Percentiles rank a stretch among this genome's conserved stretches.
Evolutionary conservation across 345 rosid genomes (phyloP).

Genomic region (Populus nigra): DNA sequence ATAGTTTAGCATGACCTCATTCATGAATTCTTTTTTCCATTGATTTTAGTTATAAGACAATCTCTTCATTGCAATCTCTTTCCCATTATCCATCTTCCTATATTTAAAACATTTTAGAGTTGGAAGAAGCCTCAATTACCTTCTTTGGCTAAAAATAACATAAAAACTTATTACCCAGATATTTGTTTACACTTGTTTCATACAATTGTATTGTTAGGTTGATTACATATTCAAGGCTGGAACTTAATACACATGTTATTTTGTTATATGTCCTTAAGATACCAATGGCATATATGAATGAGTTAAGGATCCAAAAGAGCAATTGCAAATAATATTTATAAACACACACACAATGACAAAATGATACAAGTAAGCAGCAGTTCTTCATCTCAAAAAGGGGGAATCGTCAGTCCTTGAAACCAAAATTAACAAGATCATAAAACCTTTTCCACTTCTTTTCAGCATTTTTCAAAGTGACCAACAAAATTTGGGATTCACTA

Average conservation of each 20-base stretch:
- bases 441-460: background rate
- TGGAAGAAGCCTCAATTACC: constrained; percentile 1
- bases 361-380: background rate
- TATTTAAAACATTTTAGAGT: constrained; percentile 23
- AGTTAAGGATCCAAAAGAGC: background rate
- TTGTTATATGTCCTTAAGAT: background rate
- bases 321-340: background rate
- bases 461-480: background rate
- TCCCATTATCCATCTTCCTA: constrained; percentile 79
- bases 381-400: background rate
- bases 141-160: constrained; percentile 2
- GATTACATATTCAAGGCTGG: background rate
- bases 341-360: no score
- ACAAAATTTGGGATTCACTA: background rate
- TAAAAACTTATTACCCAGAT: no score
- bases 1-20: constrained; percentile 64
- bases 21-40: constrained; percentile 74
- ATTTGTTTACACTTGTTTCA: background rate
- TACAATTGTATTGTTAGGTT: background rate
- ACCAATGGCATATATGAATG: background rate
- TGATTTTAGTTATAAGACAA: constrained; percentile 67
- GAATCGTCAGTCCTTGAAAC: background rate
- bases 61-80: constrained; percentile 90
- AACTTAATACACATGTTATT: background rate
- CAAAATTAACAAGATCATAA: background rate